These are phyloP conservation scores for Hirsutella minnesotensis DNA, from an alignment of 2,329 filamentous ascomycete genomes.

Conservation along the genomic window DNA sequence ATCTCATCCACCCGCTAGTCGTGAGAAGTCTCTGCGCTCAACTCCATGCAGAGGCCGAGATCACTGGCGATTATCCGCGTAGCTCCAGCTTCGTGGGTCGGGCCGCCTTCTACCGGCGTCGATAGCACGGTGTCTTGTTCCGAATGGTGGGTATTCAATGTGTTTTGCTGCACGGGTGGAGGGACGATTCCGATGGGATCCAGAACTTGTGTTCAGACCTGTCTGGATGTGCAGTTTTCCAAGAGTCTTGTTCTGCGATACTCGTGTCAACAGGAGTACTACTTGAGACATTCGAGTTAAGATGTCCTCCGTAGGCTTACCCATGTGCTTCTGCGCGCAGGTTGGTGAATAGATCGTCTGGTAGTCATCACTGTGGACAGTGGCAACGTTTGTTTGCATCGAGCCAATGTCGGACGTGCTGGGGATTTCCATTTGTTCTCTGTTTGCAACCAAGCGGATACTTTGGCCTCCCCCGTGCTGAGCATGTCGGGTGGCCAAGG, in stretches of 20 bases:
- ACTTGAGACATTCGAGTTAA: too few relatives aligned
- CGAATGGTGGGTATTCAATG: too few relatives aligned
- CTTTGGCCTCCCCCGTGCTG: not conserved
- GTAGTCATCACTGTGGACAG: constrained; percentile 25
- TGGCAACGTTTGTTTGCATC: constrained; percentile 17
- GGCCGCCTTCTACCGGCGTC: too few relatives aligned
- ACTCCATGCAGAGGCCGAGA: too few relatives aligned
- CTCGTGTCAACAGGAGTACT: not conserved
- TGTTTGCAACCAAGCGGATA: not conserved
- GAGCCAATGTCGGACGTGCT: constrained; percentile 8
- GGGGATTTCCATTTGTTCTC: not conserved
- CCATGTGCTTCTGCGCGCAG: not conserved
- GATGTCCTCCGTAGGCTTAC: not conserved
- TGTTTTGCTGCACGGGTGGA: not conserved
- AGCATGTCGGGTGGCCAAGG: not conserved
- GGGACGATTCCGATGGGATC: not conserved
- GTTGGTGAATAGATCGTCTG: constrained; percentile 6
- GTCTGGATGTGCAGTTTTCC: not conserved
- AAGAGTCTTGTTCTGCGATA: not conserved
- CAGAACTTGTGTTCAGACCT: not conserved
- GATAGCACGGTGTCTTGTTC: too few relatives aligned
- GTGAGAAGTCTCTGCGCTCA: too few relatives aligned
- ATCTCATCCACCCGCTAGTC: too few relatives aligned
- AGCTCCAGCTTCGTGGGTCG: too few relatives aligned
- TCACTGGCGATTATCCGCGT: too few relatives aligned